Base-by-base conservation (phyloP, 306 rosid species). In the Dalbergia cultrata region DNA sequence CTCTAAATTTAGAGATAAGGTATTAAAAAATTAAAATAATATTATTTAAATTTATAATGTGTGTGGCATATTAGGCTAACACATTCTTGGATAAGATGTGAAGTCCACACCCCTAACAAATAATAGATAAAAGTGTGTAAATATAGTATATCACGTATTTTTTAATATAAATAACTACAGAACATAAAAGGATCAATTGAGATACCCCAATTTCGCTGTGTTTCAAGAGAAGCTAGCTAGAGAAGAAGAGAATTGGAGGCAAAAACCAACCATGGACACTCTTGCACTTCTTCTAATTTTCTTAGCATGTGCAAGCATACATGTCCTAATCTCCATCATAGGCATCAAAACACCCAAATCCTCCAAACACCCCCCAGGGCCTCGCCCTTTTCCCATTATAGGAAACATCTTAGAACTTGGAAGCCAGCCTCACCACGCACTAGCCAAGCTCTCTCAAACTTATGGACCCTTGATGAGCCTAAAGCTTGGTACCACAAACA, bases 381-480 rank as follows among this genome's bases (percentile, higher is more conserved):
- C 77, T 53, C 17, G 2, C 34, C 58, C 64, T 52, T 52, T 72
- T 6, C 66, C 77, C 1, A 56, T 72, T 17, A 72, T 72, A 35
- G 76, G 65, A 72, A 72, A 72, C 26, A 72, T 72, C 76, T 53
- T 54, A 11, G 52, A 54, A 37, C 35, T 72, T 72, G 76, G 76
- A 13, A 53, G 2, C 49, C 18, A 54, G 5, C 65, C 76, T 35
- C 76, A 71, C 45, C 31, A n/a, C 10, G 10, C 76, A 71, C 76
- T 71, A 8, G 8, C 76, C 21, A 72, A 54, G 13, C 76, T 72
- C 17, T 35, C 76, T 18, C 50, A 72, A 72, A 53, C 9, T 37
- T 7, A 72, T 54, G 76, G 76, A 16, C 76, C 78, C 4, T 13
- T 74, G 21, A 74, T 74, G 78, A 74, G 43, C 43, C 68, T 74